phyloP scores from a whole-genome alignment of 2,329 filamentous ascomycete genomes.

The Exophiala calicioides region DNA sequence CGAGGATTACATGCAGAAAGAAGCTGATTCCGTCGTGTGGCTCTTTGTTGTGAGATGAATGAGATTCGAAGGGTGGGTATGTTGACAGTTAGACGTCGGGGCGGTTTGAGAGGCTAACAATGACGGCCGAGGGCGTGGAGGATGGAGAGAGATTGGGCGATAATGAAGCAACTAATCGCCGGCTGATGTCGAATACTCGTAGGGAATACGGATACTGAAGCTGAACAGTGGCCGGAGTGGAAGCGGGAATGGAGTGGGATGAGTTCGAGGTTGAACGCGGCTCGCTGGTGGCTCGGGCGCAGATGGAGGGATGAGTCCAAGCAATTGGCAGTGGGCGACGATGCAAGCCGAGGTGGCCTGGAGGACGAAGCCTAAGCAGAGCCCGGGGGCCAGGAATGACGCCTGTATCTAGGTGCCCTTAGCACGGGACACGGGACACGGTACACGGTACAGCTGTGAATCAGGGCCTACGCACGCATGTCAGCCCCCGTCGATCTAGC shows the following conservation, averaged over 20 bases:
- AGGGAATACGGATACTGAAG: conserved; percentile 2
- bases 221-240: too few relatives aligned
- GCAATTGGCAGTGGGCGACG: too few relatives aligned
- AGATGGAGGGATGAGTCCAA: too few relatives aligned
- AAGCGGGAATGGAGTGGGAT: background rate
- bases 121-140: background rate
- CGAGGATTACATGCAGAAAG: conserved; percentile 17
- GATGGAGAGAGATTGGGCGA: background rate
- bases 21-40: conserved; percentile 3
- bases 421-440: too few relatives aligned
- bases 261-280: conserved; percentile 9
- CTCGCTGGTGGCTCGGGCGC: conserved; percentile 5
- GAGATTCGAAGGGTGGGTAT: conserved; percentile 2
- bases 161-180: background rate
- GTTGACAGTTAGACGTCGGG: background rate
- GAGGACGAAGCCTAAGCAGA: too few relatives aligned
- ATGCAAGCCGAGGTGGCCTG: too few relatives aligned
- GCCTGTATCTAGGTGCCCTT: too few relatives aligned
- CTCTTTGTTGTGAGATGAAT: conserved; percentile 19
- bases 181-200: too few relatives aligned
- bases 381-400: too few relatives aligned
- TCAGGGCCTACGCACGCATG: too few relatives aligned
- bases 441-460: too few relatives aligned
- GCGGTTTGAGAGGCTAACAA: background rate
- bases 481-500: too few relatives aligned